Conservation (phyloP, 1,139 yeast genomes). For the Saccharomyces pastorianus region DNA sequence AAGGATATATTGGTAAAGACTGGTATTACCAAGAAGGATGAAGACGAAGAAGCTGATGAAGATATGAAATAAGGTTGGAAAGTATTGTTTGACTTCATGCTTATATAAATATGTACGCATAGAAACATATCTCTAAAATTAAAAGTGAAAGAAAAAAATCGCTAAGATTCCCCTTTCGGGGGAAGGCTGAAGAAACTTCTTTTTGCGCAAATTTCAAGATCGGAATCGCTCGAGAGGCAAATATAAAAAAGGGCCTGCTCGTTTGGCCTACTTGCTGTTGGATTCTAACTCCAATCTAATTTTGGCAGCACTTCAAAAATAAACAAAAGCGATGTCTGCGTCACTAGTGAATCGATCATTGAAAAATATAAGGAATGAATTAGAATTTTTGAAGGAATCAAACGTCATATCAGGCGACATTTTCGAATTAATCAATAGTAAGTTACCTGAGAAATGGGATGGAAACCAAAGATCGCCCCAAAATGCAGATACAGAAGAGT, state of each 20-base stretch:
- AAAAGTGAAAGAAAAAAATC: background rate
- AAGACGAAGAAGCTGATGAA: conserved; percentile 37
- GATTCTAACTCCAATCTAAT: background rate
- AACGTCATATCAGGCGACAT: conserved; percentile 59
- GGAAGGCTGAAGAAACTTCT: background rate
- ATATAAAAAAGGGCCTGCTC: conserved; percentile 33
- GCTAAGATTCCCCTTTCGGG: background rate
- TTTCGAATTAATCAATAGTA: conserved; percentile 41
- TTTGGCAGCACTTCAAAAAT: background rate
- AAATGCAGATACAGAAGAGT: conserved; percentile 21
- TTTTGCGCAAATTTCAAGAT: conserved; percentile 1
- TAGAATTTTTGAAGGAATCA: conserved; percentile 71
- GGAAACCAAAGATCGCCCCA: conserved; percentile 18
- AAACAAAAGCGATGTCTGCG: background rate
- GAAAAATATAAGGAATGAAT: conserved; percentile 60
- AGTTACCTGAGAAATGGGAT: conserved; percentile 53
- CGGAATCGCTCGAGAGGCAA: conserved; percentile 1
- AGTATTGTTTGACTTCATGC: background rate
- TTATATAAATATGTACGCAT: background rate
- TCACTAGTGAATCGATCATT: conserved; percentile 58
- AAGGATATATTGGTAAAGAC: conserved; percentile 64
- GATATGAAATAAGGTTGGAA: conserved; percentile 9
- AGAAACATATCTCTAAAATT: background rate
- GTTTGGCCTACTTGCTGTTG: conserved; percentile 36
- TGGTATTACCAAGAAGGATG: conserved; percentile 54